Base-by-base conservation (phyloP, 2,329 filamentous ascomycete genomes). In the Dendrostoma leiphaemia region DNA sequence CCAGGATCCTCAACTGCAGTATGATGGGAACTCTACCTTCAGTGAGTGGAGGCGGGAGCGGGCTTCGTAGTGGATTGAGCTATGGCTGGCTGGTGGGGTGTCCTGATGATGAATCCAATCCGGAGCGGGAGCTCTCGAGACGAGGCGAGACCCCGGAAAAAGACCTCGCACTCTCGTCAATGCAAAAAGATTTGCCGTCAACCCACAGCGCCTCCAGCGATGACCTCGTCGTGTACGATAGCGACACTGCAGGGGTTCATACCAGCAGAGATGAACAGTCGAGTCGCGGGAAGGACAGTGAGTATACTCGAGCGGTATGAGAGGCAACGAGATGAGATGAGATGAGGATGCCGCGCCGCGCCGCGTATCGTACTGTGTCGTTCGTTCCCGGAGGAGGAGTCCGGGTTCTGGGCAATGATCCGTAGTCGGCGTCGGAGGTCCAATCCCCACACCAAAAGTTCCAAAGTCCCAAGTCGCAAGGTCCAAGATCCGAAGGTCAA, bases 341-440 rank as follows among this genome's bases (percentile, higher is more conserved):
- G 43, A 46, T n/a, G 28, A 15, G 40, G 17, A 24, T 28, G 26
- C n/a, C n/a, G n/a, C n/a, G n/a, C n/a, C n/a, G n/a, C n/a, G n/a
- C n/a, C n/a, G n/a, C n/a, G n/a, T n/a, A n/a, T n/a, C n/a, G n/a
- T n/a, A n/a, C n/a, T n/a, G n/a, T n/a, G 15, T 44, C 24, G 41
- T 28, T 31, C 5, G 41, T 44, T 12, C 29, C 24, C 41, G 41
- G 41, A 44, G 24, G 41, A 29, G 41, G 6, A 19, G 41, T 24
- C 41, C 23, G 26, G 41, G 7, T 31, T 28, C n/a, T n/a, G n/a
- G n/a, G n/a, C n/a, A 23, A 15, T 28, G 26, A 44, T 44, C 43
- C 43, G 43, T 17, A 46, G 43, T 46, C 43, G 43, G 43, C 43
- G 23, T 46, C 29, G 43, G 43, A 37, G 34, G 34, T 6, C 34